Percentiles rank a stretch among this genome's conserved stretches.
Evolutionary conservation across 257 asterid species (phyloP).

Genomic region (Agastache rugosa): DNA sequence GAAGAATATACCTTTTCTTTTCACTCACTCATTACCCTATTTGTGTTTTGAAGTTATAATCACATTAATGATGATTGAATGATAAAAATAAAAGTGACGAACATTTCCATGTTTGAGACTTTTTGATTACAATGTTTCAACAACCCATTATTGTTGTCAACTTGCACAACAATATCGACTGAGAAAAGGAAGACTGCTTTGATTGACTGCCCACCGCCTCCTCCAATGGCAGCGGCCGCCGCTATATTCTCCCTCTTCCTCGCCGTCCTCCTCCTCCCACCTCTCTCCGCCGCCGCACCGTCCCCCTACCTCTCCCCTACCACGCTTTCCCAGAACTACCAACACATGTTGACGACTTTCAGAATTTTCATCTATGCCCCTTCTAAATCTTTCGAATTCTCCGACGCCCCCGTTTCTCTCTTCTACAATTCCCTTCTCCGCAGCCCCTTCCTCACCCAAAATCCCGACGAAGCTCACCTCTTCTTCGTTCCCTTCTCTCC

Average conservation of each 20-base stretch:
- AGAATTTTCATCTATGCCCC: conserved; percentile 73
- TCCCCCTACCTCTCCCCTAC: conserved; percentile 69
- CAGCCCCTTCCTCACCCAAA: conserved; percentile 61
- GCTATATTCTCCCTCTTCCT: conserved; percentile 25
- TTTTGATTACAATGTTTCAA: conserved; percentile 1
- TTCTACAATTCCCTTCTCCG: conserved; percentile 64
- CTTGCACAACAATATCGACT: not conserved
- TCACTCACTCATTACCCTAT: not conserved
- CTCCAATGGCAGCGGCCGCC: conserved; percentile 46
- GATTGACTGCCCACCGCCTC: conserved; percentile 26
- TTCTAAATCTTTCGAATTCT: conserved; percentile 43
- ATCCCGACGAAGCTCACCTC: conserved; percentile 77
- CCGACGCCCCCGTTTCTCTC: conserved; percentile 52
- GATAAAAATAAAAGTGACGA: not conserved
- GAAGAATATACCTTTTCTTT: no score
- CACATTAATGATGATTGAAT: conserved; percentile 22
- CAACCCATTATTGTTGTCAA: conserved; percentile 16
- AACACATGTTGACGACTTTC: conserved; percentile 66
- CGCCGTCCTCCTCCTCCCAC: conserved; percentile 23
- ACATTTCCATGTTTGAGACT: no score
- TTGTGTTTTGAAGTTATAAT: not conserved
- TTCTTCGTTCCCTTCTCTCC: conserved; percentile 79
- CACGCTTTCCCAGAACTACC: conserved; percentile 60
- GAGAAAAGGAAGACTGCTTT: not conserved
- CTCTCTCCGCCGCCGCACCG: conserved; percentile 37